Percentiles rank a stretch among this genome's conserved stretches.
Evolutionary conservation across 495 filamentous ascomycete species (phyloP).

Genomic region (Neurospora sp.): DNA sequence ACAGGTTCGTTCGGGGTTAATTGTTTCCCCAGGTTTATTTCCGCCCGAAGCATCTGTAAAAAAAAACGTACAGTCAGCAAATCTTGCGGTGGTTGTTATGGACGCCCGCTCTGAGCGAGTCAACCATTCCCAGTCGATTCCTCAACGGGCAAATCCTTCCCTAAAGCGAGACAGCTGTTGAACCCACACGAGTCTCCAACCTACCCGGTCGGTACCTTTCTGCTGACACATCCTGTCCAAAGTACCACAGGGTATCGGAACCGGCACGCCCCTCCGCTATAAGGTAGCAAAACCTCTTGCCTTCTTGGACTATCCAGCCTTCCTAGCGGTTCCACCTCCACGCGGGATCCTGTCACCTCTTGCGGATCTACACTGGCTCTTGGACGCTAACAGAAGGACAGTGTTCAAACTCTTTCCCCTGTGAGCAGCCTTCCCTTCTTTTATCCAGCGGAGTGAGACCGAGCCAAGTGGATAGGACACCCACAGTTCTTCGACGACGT

Average conservation of each 20-base stretch:
- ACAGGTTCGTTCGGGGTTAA: neutral
- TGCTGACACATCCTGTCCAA: neutral
- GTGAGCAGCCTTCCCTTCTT: neutral
- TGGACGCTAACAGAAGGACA: neutral
- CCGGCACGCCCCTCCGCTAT: constrained; percentile 7
- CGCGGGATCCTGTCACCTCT: constrained; percentile 11
- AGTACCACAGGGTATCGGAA: constrained; percentile 7
- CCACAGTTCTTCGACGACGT: neutral
- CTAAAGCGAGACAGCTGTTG: neutral
- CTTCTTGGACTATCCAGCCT: constrained; percentile 1
- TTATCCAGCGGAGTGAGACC: neutral
- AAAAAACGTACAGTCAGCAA: neutral
- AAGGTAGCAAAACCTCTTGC: neutral
- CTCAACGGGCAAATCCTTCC: neutral
- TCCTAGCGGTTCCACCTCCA: constrained; percentile 9
- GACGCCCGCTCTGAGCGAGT: neutral
- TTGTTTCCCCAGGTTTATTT: neutral
- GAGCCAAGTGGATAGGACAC: neutral
- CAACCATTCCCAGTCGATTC: neutral
- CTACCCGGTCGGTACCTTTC: neutral
- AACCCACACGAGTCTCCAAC: constrained; percentile 1
- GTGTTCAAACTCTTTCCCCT: neutral
- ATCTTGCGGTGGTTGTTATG: neutral
- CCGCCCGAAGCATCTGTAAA: neutral
- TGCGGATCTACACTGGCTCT: neutral